Base-by-base conservation (phyloP, 352 stramenopile genomes). In the Peronospora destructor region DNA sequence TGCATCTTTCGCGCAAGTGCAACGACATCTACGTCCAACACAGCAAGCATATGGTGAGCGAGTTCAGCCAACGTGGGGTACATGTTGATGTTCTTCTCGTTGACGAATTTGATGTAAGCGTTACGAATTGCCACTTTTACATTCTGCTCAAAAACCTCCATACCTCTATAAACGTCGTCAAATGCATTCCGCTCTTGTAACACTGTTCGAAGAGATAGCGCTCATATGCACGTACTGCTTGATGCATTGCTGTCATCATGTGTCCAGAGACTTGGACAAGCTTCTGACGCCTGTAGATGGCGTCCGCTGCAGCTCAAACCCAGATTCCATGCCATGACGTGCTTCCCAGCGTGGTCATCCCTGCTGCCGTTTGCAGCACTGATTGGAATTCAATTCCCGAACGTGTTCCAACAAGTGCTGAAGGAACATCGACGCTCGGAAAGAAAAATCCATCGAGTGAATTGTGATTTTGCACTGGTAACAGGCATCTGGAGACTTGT, bases 401-500 rank as follows among this genome's bases (percentile, higher is more conserved):
- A 40, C 1, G 29, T 54, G 5, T 56, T 33, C 8, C 8, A 32
- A 2, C 29, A 61, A 25, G 53, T 71, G 7, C 33, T 87, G 8
- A 7, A 43, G 13, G 21, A 42, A 8, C 21, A 56, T 45, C 13
- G 38, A 14, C 28, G 23, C 3, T 3, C 38, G 32, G 16, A 53
- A 14, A 51, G 52, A 25, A 47, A 17, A 10, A 26, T 21, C 6
- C 17, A 35, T 19, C 64, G 61, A 4, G 53, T 73, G 13, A 85
- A 81, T 45, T 88, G 77, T 25, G 59, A 61, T 7, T 83, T 88
- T 49, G 68, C 73, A 13, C 68, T 76, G n/a, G 59, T 86, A n/a
- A 48, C 59, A 5, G 76, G 76, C 0, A 35, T 82, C 1, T 86
- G 70, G 72, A 57, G 68, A 26, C 50, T 88, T 5, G 39, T 86